Conservation (phyloP, 441 rosid genomes). For the Euphorbia schlechtendalii region DNA sequence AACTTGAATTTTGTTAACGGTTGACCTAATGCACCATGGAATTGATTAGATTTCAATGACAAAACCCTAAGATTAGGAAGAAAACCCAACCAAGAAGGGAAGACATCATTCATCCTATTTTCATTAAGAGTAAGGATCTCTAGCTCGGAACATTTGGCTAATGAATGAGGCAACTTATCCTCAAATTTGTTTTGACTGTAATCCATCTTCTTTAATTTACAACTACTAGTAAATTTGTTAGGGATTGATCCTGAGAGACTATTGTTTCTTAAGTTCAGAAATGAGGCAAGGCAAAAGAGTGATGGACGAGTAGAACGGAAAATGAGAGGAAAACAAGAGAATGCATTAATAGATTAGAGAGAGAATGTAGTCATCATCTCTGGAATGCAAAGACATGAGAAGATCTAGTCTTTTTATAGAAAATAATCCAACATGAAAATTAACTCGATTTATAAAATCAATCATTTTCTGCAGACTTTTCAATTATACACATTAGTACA, state of each 20-base stretch:
- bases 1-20: conserved; percentile 1
- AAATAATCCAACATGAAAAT: no score
- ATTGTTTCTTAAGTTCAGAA: conserved; percentile 12
- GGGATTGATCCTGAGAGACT: conserved; percentile 14
- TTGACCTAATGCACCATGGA: background rate
- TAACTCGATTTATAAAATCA: no score
- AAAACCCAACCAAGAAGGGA: conserved; percentile 33
- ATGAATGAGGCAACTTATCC: background rate
- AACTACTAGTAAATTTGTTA: background rate
- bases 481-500: no score
- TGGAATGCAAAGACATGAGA: no score
- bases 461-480: no score
- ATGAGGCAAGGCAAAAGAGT: no score
- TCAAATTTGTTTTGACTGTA: conserved; percentile 12
- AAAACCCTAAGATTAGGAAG: conserved; percentile 18
- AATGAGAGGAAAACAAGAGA: no score
- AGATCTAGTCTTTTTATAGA: no score
- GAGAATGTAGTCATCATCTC: no score
- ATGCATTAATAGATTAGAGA: no score
- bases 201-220: conserved; percentile 6
- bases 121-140: conserved; percentile 17
- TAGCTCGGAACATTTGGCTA: background rate
- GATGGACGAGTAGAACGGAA: no score
- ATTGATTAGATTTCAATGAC: conserved; percentile 2
- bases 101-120: conserved; percentile 14